Evolutionary conservation across 192 early-diverging fungal species (phyloP).

Genomic region (Irineochytrium annulatum): DNA sequence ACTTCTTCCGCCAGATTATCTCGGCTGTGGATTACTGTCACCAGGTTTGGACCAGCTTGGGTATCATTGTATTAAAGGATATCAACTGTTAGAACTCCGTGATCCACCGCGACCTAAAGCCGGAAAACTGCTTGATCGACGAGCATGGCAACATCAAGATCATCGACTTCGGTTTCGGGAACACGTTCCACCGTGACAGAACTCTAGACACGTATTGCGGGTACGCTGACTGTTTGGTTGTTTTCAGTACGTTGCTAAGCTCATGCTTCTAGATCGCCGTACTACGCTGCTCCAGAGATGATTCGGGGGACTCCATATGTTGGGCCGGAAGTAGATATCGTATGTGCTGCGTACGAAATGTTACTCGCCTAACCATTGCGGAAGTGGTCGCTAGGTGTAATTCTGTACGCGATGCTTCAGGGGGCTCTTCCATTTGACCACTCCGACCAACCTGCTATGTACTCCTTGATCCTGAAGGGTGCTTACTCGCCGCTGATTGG

Average conservation of each 20-base stretch:
- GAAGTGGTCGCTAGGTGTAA: conserved; percentile 89
- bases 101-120: conserved; percentile 60
- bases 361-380: conserved; percentile 32
- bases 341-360: conserved; percentile 2
- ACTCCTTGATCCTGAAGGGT: conserved; percentile 57
- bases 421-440: conserved; percentile 67
- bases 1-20: conserved; percentile 53
- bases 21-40: conserved; percentile 57
- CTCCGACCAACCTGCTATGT: conserved; percentile 52
- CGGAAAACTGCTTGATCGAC: conserved; percentile 58
- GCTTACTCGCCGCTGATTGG: conserved; percentile 44
- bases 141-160: conserved; percentile 61
- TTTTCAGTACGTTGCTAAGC: conserved; percentile 34
- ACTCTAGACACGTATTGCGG: conserved; percentile 66
- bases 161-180: conserved; percentile 63
- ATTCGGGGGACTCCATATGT: conserved; percentile 78
- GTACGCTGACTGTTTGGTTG: conserved; percentile 10
- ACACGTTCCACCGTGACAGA: conserved; percentile 52
- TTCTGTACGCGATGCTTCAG: conserved; percentile 83
- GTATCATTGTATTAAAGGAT: background rate
- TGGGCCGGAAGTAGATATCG: conserved; percentile 90
- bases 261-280: conserved; percentile 48
- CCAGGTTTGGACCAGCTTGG: conserved; percentile 23
- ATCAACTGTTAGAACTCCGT: conserved; percentile 43
- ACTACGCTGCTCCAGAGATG: conserved; percentile 58